A percentile compares a stretch with the other conserved stretches of the same genome.
Evolutionary conservation across 2,329 filamentous ascomycete species (phyloP).

Genomic region (Neopestalotiopsis sp.): DNA sequence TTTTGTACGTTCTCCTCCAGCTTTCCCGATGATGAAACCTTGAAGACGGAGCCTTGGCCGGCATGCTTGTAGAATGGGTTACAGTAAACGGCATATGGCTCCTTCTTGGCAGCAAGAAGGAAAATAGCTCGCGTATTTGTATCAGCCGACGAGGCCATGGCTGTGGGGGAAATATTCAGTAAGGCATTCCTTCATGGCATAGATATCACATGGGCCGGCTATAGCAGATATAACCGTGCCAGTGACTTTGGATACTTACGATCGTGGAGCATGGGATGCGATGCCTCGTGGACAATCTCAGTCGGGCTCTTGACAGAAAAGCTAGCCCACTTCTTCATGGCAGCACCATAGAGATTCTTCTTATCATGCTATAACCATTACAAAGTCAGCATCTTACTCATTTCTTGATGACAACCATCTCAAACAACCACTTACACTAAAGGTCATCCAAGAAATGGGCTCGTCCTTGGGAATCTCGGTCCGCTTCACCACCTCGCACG

Average conservation of each 20-base stretch:
- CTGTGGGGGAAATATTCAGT: conserved; percentile 43
- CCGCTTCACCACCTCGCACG: conserved; percentile 76
- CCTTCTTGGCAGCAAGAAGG: conserved; percentile 76
- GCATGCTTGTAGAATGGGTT: conserved; percentile 91
- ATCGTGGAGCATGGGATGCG: conserved; percentile 77
- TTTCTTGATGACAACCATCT: not conserved
- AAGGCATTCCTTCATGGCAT: conserved; percentile 13
- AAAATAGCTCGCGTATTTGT: conserved; percentile 91
- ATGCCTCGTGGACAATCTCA: conserved; percentile 76
- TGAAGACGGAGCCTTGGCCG: conserved; percentile 80
- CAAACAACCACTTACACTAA: conserved; percentile 67
- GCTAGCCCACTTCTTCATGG: conserved; percentile 93
- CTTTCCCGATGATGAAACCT: conserved; percentile 60
- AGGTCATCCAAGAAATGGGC: conserved; percentile 93
- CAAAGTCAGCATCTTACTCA: not conserved
- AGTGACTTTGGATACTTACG: conserved; percentile 54
- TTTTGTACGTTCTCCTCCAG: conserved; percentile 72
- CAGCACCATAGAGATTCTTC: conserved; percentile 86
- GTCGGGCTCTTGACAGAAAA: conserved; percentile 77
- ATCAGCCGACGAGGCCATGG: conserved; percentile 68
- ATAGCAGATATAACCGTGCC: not conserved
- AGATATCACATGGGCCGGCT: too few relatives aligned
- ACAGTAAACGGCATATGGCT: conserved; percentile 84
- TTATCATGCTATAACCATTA: conserved; percentile 67
- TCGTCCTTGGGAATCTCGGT: conserved; percentile 83